A percentile compares a stretch with the other conserved stretches of the same genome.
These are phyloP conservation scores for Excoecaria cochinchinensis DNA, from an alignment of 345 rosid genomes.

Conservation along the genomic window DNA sequence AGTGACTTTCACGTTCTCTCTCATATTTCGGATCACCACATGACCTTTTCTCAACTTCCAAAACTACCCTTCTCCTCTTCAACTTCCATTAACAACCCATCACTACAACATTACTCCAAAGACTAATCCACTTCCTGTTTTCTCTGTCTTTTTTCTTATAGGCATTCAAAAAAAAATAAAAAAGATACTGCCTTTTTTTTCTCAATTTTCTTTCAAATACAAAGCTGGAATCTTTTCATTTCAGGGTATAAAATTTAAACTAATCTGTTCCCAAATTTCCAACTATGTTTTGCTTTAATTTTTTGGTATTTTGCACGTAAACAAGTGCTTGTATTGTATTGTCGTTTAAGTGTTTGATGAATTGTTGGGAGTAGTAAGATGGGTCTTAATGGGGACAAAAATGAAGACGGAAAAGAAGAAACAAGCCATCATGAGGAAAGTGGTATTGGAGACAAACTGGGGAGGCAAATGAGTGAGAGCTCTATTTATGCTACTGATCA, in stretches of 20 bases:
- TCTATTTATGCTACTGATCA: constrained; percentile 39
- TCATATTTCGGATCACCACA: constrained; percentile 68
- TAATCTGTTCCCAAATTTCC: neutral
- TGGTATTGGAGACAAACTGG: constrained; percentile 38
- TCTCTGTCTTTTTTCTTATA: neutral
- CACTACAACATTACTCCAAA: constrained; percentile 7
- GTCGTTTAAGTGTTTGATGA: neutral
- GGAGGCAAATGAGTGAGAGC: constrained; percentile 42
- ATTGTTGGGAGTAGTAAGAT: constrained; percentile 33
- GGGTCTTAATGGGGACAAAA: constrained; percentile 50
- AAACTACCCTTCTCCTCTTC: constrained; percentile 4
- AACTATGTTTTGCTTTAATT: neutral
- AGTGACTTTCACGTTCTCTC: constrained; percentile 39
- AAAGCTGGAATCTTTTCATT: neutral
- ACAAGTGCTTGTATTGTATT: neutral
- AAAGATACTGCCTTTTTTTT: no score
- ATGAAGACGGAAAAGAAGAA: constrained; percentile 10
- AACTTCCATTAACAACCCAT: constrained; percentile 28
- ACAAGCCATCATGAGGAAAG: constrained; percentile 17
- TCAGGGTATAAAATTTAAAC: neutral
- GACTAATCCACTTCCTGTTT: constrained; percentile 16
- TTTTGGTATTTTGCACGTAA: neutral
- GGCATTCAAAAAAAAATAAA: neutral
- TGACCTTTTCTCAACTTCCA: constrained; percentile 37
- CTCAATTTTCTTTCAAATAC: neutral